A percentile compares a stretch with the other conserved stretches of the same genome.
phyloP scores from a whole-genome alignment of 2,329 filamentous ascomycete genomes.

The Neofusicoccum ribis region DNA sequence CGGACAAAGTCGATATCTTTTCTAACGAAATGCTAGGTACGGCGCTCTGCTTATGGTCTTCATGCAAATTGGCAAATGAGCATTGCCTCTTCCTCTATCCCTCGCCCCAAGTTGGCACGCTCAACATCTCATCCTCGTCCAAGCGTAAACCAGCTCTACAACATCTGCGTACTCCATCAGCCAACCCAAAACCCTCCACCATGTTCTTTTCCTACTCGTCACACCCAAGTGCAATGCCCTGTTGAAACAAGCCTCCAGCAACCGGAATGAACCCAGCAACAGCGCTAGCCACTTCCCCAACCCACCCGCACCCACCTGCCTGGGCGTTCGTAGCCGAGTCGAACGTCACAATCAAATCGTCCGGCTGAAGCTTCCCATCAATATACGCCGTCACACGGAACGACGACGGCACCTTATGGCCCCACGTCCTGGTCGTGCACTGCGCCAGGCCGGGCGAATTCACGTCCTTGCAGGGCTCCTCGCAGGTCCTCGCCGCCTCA shows the following conservation, averaged over 20 bases:
- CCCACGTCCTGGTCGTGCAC: neutral
- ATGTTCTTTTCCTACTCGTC: too few species aligned
- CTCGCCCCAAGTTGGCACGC: too few species aligned
- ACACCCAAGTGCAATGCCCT: too few species aligned
- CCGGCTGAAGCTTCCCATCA: neutral
- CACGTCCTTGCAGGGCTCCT: neutral
- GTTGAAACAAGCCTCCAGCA: too few species aligned
- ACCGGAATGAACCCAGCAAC: too few species aligned
- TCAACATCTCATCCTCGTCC: too few species aligned
- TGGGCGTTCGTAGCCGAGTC: neutral
- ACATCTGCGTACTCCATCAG: too few species aligned
- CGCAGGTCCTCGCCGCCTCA: neutral
- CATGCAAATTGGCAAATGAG: neutral
- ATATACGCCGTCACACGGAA: neutral
- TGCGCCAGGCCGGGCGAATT: neutral
- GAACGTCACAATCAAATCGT: neutral
- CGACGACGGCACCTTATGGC: neutral
- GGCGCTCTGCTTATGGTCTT: slow-evolving; percentile 2
- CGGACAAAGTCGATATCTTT: too few species aligned
- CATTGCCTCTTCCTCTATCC: too few species aligned
- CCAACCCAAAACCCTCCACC: too few species aligned
- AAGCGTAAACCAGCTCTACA: too few species aligned
- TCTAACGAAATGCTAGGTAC: neutral
- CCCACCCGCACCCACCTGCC: neutral
- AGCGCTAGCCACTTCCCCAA: too few species aligned